Evolutionary conservation across 2,329 filamentous ascomycete species (phyloP), one percentile per base, ranked within the genome.

Genomic region (Aspergillus sp.): DNA sequence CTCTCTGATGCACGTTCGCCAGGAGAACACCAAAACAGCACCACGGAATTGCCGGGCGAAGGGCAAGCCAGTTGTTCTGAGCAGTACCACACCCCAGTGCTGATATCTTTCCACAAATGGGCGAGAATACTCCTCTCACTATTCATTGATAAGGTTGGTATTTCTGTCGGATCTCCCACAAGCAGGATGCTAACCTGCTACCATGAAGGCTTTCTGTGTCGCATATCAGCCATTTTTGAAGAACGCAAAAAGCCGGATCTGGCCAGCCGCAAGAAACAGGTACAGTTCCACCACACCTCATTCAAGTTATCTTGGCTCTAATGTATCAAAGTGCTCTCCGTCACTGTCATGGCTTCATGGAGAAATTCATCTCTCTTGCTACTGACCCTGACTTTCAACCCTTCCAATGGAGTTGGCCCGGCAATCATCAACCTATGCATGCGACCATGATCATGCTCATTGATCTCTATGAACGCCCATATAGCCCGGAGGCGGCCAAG

Each of bases 401-500:
- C 0, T 77, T 78, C 45, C 72, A 76, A 45, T 78, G 76, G 76
- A 75, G 72, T 52, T 78, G 75, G 75, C 74, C 75, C 36, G 73
- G 74, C 4, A 63, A 63, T 22, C 60, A 63, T 19, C 60, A 63
- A 41, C 60, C 60, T 30, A 61, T 63, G 60, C 60, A 63, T 40
- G 60, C 60, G 3, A 57, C 60, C 32, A 74, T 72, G 72, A 77
- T 78, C 48, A 72, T 77, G 68, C 70, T 78, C 20, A 75, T 78
- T 49, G 76, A 78, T 57, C 64, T 78, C 2, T 77, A 77, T 52
- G 75, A 78, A 51, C 68, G 74, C 22, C 76, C 75, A 1, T 65
- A 70, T 41, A 76, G 73, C 51, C 66, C 73, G 0, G 74, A 78
- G 56, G 76, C 76, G 5, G 60, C 72, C 0, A 71, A 65, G 44